These are phyloP conservation scores for Eragrostis tef DNA, from an alignment of 202 grass and related monocot species.

Conservation along the genomic window DNA sequence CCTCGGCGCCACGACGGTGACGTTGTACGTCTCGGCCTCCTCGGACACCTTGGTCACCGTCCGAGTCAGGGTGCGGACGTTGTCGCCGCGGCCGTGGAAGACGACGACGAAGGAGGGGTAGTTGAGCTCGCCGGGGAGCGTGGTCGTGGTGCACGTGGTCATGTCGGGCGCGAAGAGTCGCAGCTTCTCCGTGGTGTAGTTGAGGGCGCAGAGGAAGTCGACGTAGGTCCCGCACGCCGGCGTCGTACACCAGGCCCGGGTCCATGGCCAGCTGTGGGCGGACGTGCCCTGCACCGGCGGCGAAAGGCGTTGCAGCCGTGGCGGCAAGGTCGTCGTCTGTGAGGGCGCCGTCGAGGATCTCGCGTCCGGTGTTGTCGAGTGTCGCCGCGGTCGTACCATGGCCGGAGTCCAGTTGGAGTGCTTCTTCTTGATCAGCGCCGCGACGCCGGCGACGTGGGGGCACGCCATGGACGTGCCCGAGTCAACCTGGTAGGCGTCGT, in stretches of 20 bases:
- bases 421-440: constrained; percentile 39
- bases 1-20: no score
- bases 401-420: constrained; percentile 46
- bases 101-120: constrained; percentile 57
- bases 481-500: constrained; percentile 48
- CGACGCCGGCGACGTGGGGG: constrained; percentile 42
- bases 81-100: constrained; percentile 19
- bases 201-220: no score
- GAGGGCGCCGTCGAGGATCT: constrained; percentile 32
- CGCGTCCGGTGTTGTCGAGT: constrained; percentile 42
- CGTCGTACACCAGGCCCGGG: neutral
- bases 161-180: no score
- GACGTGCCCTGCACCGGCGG: constrained; percentile 43
- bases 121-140: constrained; percentile 44
- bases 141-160: constrained; percentile 3
- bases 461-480: constrained; percentile 50
- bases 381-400: constrained; percentile 56
- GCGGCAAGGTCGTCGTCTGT: no score
- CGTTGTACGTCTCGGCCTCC: no score
- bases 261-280: constrained; percentile 32
- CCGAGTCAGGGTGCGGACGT: constrained; percentile 5
- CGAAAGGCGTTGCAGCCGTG: constrained; percentile 45
- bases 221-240: no score
- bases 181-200: no score
- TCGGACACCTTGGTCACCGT: constrained; percentile 29